Evolutionary conservation across 2,329 filamentous ascomycete genomes (phyloP).

Genomic region (Didymella glomerata): DNA sequence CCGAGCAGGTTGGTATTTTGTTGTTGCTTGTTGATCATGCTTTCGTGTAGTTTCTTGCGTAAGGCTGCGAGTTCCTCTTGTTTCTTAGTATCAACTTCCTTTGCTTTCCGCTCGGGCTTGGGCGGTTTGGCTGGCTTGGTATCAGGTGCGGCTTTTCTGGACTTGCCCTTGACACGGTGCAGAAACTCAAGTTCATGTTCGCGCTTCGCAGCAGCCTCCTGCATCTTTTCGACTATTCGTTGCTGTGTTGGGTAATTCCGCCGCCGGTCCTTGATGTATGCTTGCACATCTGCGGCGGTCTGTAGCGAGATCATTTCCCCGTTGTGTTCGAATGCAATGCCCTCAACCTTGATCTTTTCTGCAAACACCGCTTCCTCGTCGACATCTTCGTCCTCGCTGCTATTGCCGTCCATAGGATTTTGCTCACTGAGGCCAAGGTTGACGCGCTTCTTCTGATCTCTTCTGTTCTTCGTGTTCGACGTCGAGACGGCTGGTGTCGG

Average conservation of each 20-base stretch:
- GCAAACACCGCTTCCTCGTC: slow-evolving; percentile 70
- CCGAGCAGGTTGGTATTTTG: slow-evolving; percentile 36
- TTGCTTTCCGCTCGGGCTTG: slow-evolving; percentile 1
- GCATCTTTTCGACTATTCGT: slow-evolving; percentile 70
- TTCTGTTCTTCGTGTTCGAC: slow-evolving; percentile 15
- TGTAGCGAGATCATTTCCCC: slow-evolving; percentile 63
- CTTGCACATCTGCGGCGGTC: slow-evolving; percentile 72
- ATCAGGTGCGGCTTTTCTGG: slow-evolving; percentile 27
- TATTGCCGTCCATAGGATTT: slow-evolving; percentile 59
- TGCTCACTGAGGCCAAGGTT: slow-evolving; percentile 75
- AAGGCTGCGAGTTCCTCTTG: slow-evolving; percentile 44
- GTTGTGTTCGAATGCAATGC: slow-evolving; percentile 66
- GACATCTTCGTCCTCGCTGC: slow-evolving; percentile 71
- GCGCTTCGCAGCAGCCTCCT: slow-evolving; percentile 47
- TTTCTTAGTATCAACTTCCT: slow-evolving; percentile 11
- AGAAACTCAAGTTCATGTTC: slow-evolving; percentile 53
- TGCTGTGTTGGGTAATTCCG: slow-evolving; percentile 82
- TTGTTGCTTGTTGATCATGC: slow-evolving; percentile 36
- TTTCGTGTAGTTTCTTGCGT: slow-evolving; percentile 47
- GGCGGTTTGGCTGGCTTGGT: not conserved
- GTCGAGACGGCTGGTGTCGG: slow-evolving; percentile 25
- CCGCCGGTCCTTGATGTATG: slow-evolving; percentile 82
- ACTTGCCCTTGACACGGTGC: slow-evolving; percentile 35
- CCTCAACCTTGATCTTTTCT: slow-evolving; percentile 56
- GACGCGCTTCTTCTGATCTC: slow-evolving; percentile 72